Percentiles rank a stretch among this genome's conserved stretches.
Evolutionary conservation across 1,284 basidiomycete genomes (phyloP).

Genomic region (Leccinum pallidistipes): DNA sequence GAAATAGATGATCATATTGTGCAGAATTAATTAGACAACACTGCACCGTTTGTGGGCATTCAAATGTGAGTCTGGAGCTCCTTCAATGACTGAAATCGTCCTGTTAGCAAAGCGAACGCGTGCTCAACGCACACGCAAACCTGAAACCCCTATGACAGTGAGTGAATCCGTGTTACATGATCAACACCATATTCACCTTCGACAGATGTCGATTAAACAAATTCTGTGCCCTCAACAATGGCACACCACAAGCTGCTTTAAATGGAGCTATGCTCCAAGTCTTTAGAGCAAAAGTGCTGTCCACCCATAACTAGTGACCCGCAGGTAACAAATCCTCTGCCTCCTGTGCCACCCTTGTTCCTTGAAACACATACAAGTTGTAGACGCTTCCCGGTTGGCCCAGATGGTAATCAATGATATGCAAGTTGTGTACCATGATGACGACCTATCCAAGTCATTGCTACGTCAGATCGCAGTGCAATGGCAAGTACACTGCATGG

Average conservation of each 20-base stretch:
- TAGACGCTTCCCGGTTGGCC: not conserved
- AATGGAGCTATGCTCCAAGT: not conserved
- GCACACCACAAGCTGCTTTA: not conserved
- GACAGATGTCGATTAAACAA: not conserved
- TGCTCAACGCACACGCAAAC: not conserved
- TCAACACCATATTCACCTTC: not conserved
- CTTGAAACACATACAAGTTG: not conserved
- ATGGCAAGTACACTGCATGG: too few species aligned
- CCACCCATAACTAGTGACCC: not conserved
- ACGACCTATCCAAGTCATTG: not conserved
- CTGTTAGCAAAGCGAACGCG: not conserved
- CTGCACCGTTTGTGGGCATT: not conserved
- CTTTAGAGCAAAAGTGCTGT: not conserved
- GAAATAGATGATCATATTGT: not conserved
- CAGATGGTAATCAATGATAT: not conserved
- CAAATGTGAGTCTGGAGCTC: not conserved
- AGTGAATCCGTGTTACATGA: not conserved
- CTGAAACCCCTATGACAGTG: not conserved
- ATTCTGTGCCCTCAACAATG: not conserved
- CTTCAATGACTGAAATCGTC: not conserved
- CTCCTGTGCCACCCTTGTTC: not conserved
- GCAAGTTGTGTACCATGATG: not conserved
- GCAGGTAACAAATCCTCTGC: not conserved
- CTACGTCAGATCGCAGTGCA: not conserved
- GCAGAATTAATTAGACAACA: not conserved